Evolutionary conservation across 805 yeast species (phyloP).

Genomic region (Metschnikowia picachoensis): DNA sequence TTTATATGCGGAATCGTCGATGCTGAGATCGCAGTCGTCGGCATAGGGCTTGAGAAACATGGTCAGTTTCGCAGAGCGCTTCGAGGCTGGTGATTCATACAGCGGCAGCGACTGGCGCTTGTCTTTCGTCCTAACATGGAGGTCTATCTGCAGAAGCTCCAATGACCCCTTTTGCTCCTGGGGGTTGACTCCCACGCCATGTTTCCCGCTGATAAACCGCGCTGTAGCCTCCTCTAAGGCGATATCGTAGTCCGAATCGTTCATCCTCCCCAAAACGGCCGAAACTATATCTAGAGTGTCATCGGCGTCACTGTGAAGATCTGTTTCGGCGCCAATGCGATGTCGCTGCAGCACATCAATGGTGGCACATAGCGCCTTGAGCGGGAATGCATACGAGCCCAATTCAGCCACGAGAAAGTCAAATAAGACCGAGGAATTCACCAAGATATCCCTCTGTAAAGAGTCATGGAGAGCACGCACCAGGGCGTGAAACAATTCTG

Average conservation of each 20-base stretch:
- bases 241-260: conserved; percentile 28
- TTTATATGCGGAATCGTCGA: conserved; percentile 25
- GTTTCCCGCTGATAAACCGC: conserved; percentile 19
- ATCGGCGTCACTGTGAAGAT: not conserved
- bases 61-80: conserved; percentile 3
- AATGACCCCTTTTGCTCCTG: not conserved
- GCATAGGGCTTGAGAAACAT: not conserved
- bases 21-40: conserved; percentile 30
- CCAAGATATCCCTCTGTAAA: conserved; percentile 51
- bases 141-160: no score
- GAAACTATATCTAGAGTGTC: conserved; percentile 2
- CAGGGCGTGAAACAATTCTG: conserved; percentile 37
- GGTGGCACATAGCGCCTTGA: conserved; percentile 3
- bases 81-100: conserved; percentile 9
- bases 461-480: conserved; percentile 43
- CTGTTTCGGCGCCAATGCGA: not conserved
- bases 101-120: conserved; percentile 28
- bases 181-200: conserved; percentile 4
- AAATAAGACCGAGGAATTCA: conserved; percentile 51
- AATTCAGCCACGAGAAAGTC: conserved; percentile 43
- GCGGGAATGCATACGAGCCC: conserved; percentile 13
- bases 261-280: conserved; percentile 9
- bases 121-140: not conserved
- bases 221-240: conserved; percentile 30
- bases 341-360: conserved; percentile 1